Conservation (phyloP, 306 rosid species). For the Fragaria iinumae region DNA sequence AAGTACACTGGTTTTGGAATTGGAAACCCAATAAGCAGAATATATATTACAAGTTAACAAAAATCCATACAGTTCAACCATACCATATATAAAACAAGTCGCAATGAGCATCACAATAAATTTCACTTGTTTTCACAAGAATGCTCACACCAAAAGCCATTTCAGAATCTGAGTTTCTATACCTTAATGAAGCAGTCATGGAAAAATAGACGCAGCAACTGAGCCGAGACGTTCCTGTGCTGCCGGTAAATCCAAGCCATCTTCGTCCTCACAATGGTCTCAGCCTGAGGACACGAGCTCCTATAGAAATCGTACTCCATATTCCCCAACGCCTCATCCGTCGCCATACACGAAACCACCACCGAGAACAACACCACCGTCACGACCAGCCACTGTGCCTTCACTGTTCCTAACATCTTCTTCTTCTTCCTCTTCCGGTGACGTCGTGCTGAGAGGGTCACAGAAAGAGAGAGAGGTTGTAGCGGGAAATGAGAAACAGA, state of each 20-base stretch:
- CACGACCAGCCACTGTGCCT: neutral
- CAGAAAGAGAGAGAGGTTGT: neutral
- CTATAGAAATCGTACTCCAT: constrained; percentile 61
- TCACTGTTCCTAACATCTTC: neutral
- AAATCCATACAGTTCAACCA: neutral
- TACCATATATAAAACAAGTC: neutral
- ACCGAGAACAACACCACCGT: constrained; percentile 34
- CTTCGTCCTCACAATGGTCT: constrained; percentile 44
- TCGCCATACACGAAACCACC: constrained; percentile 34
- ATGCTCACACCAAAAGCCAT: neutral
- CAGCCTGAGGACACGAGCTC: constrained; percentile 61
- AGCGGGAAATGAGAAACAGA: constrained; percentile 13
- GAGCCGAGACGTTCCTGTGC: constrained; percentile 48
- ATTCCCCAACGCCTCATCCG: constrained; percentile 22
- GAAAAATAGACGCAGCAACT: constrained; percentile 81
- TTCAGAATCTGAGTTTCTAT: neutral
- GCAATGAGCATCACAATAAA: neutral
- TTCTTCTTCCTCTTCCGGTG: neutral
- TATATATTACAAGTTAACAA: neutral
- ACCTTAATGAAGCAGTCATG: constrained; percentile 90
- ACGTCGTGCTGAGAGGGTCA: neutral
- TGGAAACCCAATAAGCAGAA: neutral
- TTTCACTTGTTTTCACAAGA: too few relatives aligned
- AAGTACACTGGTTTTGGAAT: neutral
- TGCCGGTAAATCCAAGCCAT: constrained; percentile 49